Conservation (phyloP, 2,329 filamentous ascomycete species). For the Sarocladium oryzae region DNA sequence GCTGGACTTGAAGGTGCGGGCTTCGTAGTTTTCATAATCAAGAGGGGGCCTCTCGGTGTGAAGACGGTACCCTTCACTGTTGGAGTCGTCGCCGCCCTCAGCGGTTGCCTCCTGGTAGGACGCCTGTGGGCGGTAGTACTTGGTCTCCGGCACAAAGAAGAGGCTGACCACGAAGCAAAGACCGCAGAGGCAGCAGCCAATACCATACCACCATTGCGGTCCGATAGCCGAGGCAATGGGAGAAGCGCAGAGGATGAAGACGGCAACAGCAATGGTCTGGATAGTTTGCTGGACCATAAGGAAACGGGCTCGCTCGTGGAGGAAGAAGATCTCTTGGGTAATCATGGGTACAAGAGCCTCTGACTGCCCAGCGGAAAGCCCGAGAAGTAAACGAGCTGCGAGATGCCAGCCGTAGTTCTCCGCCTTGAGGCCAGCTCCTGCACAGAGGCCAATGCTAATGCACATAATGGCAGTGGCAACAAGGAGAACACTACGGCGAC, state of each 20-base stretch:
- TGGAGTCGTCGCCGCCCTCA: background rate
- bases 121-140: conserved; percentile 21
- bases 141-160: conserved; percentile 35
- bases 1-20: background rate
- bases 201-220: conserved; percentile 34
- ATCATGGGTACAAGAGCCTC: conserved; percentile 37
- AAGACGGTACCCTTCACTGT: background rate
- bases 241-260: conserved; percentile 32
- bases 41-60: background rate
- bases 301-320: conserved; percentile 33
- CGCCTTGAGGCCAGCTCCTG: background rate
- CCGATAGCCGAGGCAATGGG: conserved; percentile 35
- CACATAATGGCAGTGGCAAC: conserved; percentile 22
- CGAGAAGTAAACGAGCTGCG: conserved; percentile 29
- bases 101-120: conserved; percentile 4
- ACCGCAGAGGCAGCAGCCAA: conserved; percentile 29
- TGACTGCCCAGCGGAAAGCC: conserved; percentile 33
- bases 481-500: conserved; percentile 26
- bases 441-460: conserved; percentile 21
- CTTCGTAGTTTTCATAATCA: background rate
- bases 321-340: conserved; percentile 33
- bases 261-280: conserved; percentile 30
- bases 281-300: conserved; percentile 35
- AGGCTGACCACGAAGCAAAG: conserved; percentile 27
- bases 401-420: conserved; percentile 30